phyloP scores from a whole-genome alignment of 768 basidiomycete species.

The Ephemerocybe angulata region DNA sequence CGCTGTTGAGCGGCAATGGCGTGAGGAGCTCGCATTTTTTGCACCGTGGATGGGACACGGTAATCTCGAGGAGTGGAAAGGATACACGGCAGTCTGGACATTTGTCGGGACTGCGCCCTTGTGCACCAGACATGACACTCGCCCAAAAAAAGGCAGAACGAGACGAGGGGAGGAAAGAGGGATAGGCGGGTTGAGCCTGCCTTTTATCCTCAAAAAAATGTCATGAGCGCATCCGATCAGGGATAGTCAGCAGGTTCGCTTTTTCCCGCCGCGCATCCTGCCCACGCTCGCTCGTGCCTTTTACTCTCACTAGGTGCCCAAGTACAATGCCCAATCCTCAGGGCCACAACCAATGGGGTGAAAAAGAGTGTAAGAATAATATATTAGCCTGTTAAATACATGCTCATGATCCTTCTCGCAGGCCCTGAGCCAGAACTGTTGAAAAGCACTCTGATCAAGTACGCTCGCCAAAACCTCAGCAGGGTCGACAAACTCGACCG shows the following conservation, averaged over 20 bases:
- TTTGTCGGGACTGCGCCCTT: neutral
- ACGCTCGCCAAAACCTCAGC: neutral
- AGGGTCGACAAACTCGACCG: neutral
- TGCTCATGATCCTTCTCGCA: neutral
- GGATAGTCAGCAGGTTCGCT: too few relatives aligned
- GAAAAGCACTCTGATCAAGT: neutral
- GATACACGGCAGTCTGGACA: neutral
- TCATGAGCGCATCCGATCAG: too few relatives aligned
- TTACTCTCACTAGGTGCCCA: neutral
- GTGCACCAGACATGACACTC: neutral
- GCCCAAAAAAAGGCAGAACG: too few relatives aligned
- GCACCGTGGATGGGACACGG: neutral
- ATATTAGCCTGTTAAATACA: neutral
- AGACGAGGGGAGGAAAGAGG: too few relatives aligned
- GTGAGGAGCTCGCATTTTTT: neutral
- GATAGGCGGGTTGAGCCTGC: too few relatives aligned
- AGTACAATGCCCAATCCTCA: neutral
- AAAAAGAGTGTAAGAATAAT: neutral
- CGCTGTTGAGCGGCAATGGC: neutral
- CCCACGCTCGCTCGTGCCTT: neutral
- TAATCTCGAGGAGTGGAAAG: neutral
- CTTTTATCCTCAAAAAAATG: too few relatives aligned
- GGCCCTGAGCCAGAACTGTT: neutral
- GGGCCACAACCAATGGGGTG: neutral
- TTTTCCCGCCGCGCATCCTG: neutral